Evolutionary conservation across 257 asterid genomes (phyloP), one percentile per base, ranked within the genome.

Genomic region (Thymus quinquecostatus): DNA sequence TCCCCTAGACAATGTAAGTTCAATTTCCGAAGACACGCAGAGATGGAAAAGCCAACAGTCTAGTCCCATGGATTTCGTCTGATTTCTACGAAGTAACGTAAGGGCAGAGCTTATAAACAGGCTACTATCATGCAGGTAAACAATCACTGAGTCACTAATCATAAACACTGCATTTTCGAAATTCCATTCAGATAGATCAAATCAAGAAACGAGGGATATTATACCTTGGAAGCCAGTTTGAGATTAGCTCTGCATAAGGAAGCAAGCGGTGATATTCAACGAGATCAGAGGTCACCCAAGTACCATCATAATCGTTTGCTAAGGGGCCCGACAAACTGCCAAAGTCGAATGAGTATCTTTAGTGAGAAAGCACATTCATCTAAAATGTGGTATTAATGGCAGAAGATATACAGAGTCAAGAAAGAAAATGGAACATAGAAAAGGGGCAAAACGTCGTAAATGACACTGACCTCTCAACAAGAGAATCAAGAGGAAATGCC

Each of bases 291-390:
- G 77, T 28, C 4, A 44, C 41, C 92, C 96, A 90, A 60, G 76
- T 28, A 57, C 66, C 81, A 10, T 14, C 43, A 68, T 3, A 63
- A 75, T 74, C 78, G 62, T 72, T 75, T 1, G 75, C 83, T 64
- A 90, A 68, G 33, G 96, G 94, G 69, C 89, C 96, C 79, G 75
- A 84, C 76, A 90, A 73, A 72, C 97, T 88, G 78, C 59, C 57
- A 74, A 69, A 74, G 29, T 71, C 45, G 33, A 64, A 71, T 56
- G 68, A 66, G 28, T 28, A 57, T 58, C 61, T 66, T 34, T 66
- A 55, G 63, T 72, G 30, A 49, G 54, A 48, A 57, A 36, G 40
- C 8, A 28, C 7, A 43, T 40, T 32, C 44, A 44, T 34, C 27
- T 5, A 13, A 43, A n/a, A 53, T 55, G 67, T 13, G n/a, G 60